These are phyloP conservation scores for Candolleomyces eurysporus DNA, from an alignment of 768 basidiomycete species.

Conservation along the genomic window DNA sequence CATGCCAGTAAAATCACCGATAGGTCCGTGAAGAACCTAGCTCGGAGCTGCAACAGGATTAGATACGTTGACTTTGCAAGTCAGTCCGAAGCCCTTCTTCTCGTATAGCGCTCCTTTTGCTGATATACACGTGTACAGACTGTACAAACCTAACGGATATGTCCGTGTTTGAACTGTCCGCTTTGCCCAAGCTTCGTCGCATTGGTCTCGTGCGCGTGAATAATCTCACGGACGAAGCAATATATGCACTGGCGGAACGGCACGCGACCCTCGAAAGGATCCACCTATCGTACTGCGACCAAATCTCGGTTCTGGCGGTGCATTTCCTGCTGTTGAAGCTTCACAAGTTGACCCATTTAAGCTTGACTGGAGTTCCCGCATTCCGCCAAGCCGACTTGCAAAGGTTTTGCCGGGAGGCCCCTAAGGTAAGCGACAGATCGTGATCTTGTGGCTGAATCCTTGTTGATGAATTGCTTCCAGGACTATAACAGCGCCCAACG, in stretches of 20 bases:
- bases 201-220: constrained; percentile 93
- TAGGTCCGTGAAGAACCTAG: constrained; percentile 77
- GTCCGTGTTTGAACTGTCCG: constrained; percentile 89
- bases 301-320: constrained; percentile 88
- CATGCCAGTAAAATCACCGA: constrained; percentile 92
- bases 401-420: constrained; percentile 85
- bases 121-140: constrained; percentile 42
- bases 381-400: constrained; percentile 86
- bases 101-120: background rate
- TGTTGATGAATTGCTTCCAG: constrained; percentile 33
- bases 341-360: constrained; percentile 91
- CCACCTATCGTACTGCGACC: constrained; percentile 96
- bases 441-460: background rate
- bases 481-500: constrained; percentile 92
- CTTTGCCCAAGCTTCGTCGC: constrained; percentile 84
- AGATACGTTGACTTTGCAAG: constrained; percentile 97
- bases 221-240: constrained; percentile 91
- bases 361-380: constrained; percentile 93
- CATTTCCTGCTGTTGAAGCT: constrained; percentile 87
- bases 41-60: constrained; percentile 82
- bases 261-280: constrained; percentile 90
- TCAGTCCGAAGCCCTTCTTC: constrained; percentile 37
- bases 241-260: constrained; percentile 83
- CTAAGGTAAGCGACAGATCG: constrained; percentile 54
- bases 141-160: constrained; percentile 87